phyloP scores from a whole-genome alignment of 768 basidiomycete genomes.

The Mycena floridula region DNA sequence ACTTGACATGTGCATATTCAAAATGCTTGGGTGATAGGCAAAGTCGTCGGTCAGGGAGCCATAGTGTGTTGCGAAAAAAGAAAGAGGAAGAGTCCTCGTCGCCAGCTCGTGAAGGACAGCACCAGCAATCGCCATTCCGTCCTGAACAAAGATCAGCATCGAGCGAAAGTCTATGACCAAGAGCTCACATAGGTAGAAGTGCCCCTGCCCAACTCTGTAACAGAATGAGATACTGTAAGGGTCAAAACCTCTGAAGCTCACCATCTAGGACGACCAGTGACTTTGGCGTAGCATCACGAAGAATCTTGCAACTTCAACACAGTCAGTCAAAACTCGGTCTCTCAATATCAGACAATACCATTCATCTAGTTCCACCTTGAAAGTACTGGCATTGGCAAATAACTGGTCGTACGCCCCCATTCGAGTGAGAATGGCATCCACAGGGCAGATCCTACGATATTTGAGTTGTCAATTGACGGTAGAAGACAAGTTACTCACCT shows the following conservation, averaged over 20 bases:
- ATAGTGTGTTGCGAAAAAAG: slow-evolving; percentile 98
- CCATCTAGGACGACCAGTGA: slow-evolving; percentile 95
- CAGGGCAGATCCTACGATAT: slow-evolving; percentile 63
- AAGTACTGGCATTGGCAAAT: slow-evolving; percentile 91
- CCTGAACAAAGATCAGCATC: slow-evolving; percentile 34
- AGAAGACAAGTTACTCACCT: slow-evolving; percentile 35
- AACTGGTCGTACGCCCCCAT: slow-evolving; percentile 99
- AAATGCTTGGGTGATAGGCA: slow-evolving; percentile 84
- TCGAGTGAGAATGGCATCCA: slow-evolving; percentile 89
- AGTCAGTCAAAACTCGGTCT: slow-evolving; percentile 1
- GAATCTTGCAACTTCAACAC: slow-evolving; percentile 73
- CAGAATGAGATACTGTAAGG: slow-evolving; percentile 7
- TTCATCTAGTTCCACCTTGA: slow-evolving; percentile 98
- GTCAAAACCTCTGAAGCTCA: slow-evolving; percentile 28
- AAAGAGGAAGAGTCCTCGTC: slow-evolving; percentile 83
- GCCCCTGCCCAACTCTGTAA: slow-evolving; percentile 83
- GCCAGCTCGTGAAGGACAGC: slow-evolving; percentile 94
- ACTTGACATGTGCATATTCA: slow-evolving; percentile 95
- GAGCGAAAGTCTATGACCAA: background rate
- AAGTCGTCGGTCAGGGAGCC: slow-evolving; percentile 94
- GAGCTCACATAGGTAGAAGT: slow-evolving; percentile 81
- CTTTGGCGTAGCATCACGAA: slow-evolving; percentile 88
- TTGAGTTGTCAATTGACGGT: slow-evolving; percentile 3
- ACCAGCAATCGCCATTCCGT: slow-evolving; percentile 98
- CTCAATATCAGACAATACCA: slow-evolving; percentile 42